These are phyloP conservation scores for Fomitopsis pinicola DNA, from an alignment of 1,284 basidiomycete genomes.

Conservation along the genomic window DNA sequence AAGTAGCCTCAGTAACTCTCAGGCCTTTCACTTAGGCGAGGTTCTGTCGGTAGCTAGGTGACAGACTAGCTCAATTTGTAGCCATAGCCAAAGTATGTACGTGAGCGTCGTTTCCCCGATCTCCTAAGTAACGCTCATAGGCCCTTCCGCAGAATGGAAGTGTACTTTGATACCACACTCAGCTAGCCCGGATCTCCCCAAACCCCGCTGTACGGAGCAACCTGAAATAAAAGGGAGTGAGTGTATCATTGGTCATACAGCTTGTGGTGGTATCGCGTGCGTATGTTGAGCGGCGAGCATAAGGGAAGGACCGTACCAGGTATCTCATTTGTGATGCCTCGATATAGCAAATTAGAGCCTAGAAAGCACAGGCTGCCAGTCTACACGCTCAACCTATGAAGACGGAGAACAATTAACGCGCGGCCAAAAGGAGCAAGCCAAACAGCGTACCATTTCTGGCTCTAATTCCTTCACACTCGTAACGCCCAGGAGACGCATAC, in stretches of 20 bases:
- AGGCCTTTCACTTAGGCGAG: background rate
- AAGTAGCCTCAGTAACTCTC: background rate
- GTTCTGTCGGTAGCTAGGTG: background rate
- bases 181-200: no score
- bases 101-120: background rate
- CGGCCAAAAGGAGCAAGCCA: background rate
- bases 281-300: background rate
- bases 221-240: background rate
- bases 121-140: background rate
- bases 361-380: constrained; percentile 52
- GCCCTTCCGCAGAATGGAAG: background rate
- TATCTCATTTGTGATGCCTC: no score
- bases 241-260: background rate
- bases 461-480: constrained; percentile 65
- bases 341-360: constrained; percentile 32
- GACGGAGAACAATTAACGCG: background rate
- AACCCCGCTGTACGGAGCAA: background rate
- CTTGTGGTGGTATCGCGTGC: background rate
- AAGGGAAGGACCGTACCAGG: background rate
- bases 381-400: constrained; percentile 55
- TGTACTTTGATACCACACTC: background rate
- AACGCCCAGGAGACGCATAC: constrained; percentile 79
- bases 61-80: background rate
- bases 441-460: constrained; percentile 67
- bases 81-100: background rate